Base-by-base conservation (phyloP, 2,329 filamentous ascomycete genomes). In the Trichoderma atroviride region DNA sequence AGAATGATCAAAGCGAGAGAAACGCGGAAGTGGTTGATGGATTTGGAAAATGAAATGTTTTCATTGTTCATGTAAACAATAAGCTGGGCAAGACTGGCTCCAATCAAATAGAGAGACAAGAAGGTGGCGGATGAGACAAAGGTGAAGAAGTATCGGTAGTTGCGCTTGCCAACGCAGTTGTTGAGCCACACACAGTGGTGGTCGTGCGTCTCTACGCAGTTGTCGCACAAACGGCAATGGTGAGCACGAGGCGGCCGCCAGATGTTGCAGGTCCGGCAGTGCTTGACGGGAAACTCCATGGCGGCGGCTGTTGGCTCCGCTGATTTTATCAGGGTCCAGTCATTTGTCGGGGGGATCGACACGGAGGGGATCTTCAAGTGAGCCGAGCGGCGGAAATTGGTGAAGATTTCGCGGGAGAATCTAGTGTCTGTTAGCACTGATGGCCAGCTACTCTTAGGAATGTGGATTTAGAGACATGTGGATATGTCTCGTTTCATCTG, bases 101-200 rank as follows among this genome's bases (percentile, higher is more conserved):
- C 92, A 35, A 96, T 83, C 57, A 98, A 85, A 75, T 92, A 95
- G 19, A 94, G 77, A 0, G 90, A 87, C 22, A 97, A 85, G 40
- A 97, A 73, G 0, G 93, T 93, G n/a, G 88, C 89, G 16, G 91
- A 89, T 66, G 88, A 89, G 73, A 99, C 90, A 80, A 97, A 99
- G 13, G 92, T 88, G 79, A 98, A 97, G 81, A 99, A 99, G 80
- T 95, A 98, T 72, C 96, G 93, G 82, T 99, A 99, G 82, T 99
- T 99, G 75, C 96, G 92, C 73, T 95, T 91, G 55, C 96, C 96
- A 61, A 99, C 91, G 74, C 96, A 99, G 79, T 99, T 99, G 82
- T 99, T 99, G 72, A 99, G 88, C 96, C 96, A 99, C 19, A 98
- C 94, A 76, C 96, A 99, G 81, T 99, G 96, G 77, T 99, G 96